phyloP scores from a whole-genome alignment of 2,329 filamentous ascomycete species.

The Xylariaceae sp. region DNA sequence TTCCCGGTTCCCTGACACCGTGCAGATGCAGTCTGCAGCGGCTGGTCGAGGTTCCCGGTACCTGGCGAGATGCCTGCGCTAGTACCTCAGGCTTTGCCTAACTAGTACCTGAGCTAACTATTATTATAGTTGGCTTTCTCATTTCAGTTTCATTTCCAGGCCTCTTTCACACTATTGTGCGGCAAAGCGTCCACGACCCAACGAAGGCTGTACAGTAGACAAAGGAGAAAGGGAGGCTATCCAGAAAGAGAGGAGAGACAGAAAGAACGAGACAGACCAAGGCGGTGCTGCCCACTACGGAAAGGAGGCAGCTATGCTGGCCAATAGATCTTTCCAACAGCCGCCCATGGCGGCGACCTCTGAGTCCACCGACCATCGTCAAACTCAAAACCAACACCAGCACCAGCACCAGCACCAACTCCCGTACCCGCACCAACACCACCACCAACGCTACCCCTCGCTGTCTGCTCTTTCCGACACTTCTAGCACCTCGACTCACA shows the following conservation, averaged over 20 bases:
- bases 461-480: constrained; percentile 36
- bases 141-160: neutral
- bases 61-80: no score
- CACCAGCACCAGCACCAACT: no score
- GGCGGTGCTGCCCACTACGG: neutral
- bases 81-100: no score
- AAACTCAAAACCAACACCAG: constrained; percentile 6
- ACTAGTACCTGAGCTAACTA: neutral
- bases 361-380: neutral
- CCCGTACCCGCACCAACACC: no score
- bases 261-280: neutral
- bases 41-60: no score
- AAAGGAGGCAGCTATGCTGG: constrained; percentile 10
- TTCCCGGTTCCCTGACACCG: no score
- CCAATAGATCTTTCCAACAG: constrained; percentile 10
- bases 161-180: neutral
- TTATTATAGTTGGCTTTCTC: neutral
- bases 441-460: constrained; percentile 24
- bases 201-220: neutral
- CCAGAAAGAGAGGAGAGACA: constrained; percentile 4
- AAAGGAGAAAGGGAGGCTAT: neutral
- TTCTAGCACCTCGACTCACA: constrained; percentile 38
- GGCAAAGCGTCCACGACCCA: neutral
- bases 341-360: constrained; percentile 12
- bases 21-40: no score